Percentiles rank a stretch among this genome's conserved stretches.
Evolutionary conservation across 1,284 basidiomycete species (phyloP).

Genomic region (Naganishia cerealis): DNA sequence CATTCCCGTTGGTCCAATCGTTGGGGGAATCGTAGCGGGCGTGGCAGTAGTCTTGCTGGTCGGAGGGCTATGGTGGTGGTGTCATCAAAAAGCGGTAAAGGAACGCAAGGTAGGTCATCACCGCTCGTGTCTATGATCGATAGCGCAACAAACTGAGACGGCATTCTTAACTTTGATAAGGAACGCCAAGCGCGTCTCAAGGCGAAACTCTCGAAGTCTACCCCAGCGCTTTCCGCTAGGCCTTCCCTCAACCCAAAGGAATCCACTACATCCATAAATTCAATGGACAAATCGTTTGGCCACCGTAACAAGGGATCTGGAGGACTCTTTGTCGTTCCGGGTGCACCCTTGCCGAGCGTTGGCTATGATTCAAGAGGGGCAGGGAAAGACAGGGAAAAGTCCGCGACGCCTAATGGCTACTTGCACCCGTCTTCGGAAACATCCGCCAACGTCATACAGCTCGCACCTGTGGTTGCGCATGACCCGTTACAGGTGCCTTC

Average conservation of each 20-base stretch:
- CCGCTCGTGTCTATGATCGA: not conserved
- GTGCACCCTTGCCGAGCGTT: not conserved
- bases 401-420: too few species aligned
- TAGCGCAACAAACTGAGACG: not conserved
- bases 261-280: conserved; percentile 3
- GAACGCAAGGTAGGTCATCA: conserved; percentile 32
- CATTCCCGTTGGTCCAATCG: conserved; percentile 36
- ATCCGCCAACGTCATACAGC: not conserved
- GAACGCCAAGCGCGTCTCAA: conserved; percentile 20
- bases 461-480: not conserved
- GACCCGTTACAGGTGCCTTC: not conserved
- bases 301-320: not conserved
- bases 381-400: not conserved
- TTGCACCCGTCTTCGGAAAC: not conserved
- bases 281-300: conserved; percentile 8
- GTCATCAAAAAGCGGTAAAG: conserved; percentile 35
- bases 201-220: conserved; percentile 4
- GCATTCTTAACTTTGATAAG: not conserved
- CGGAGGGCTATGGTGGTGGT: conserved; percentile 36
- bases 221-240: conserved; percentile 6
- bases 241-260: conserved; percentile 18
- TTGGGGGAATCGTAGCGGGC: conserved; percentile 43
- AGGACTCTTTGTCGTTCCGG: not conserved
- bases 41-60: conserved; percentile 38
- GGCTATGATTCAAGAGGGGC: not conserved